Evolutionary conservation across 2,329 filamentous ascomycete species (phyloP).

Genomic region (Trichoderma atroviride): DNA sequence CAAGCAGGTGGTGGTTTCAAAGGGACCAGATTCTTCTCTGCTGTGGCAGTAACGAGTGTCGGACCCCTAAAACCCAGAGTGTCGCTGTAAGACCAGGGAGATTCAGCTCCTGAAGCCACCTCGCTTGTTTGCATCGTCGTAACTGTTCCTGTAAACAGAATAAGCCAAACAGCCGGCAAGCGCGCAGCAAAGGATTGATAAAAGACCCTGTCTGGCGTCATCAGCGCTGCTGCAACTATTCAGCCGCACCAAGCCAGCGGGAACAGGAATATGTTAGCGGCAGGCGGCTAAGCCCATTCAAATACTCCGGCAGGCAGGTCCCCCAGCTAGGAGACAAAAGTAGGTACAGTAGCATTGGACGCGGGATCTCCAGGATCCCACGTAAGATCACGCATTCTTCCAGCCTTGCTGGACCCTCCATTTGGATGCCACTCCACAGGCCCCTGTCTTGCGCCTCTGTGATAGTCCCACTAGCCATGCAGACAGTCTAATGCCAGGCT

Average conservation of each 20-base stretch:
- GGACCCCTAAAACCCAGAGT: not conserved
- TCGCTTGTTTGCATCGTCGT: not conserved
- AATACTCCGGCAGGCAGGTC: conserved; percentile 9
- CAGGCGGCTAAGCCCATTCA: not conserved
- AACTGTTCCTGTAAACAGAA: not conserved
- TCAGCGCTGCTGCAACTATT: not conserved
- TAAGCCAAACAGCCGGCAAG: not conserved
- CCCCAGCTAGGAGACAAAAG: conserved; percentile 3
- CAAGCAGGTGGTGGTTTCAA: not conserved
- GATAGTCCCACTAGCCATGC: conserved; percentile 13
- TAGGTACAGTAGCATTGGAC: conserved; percentile 17
- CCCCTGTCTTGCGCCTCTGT: not conserved
- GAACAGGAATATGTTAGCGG: not conserved
- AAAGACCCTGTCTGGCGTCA: not conserved
- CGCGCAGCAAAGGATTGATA: not conserved
- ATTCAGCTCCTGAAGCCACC: not conserved
- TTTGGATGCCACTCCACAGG: not conserved
- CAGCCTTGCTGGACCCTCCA: conserved; percentile 12
- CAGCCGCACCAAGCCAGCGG: not conserved
- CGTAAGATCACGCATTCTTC: conserved; percentile 16
- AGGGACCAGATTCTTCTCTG: not conserved
- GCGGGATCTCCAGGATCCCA: conserved; percentile 20
- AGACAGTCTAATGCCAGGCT: not conserved
- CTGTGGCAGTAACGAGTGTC: not conserved
- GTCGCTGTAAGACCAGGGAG: not conserved